Conservation (phyloP, 352 stramenopile genomes). For the Globisporangium cystogenes region DNA sequence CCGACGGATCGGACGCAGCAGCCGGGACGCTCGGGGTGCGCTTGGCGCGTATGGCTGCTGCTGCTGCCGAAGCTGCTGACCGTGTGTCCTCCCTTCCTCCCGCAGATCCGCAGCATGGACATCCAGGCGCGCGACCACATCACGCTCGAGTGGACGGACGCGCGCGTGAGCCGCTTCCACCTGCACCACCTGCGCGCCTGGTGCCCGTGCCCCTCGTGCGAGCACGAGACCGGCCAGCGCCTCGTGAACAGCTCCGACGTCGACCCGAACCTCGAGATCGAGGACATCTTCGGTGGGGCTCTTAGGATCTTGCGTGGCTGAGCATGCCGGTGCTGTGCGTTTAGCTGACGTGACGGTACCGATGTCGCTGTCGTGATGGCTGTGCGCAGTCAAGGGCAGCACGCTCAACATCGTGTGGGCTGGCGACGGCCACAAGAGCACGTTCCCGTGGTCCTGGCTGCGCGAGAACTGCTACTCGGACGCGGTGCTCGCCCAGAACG, state of each 20-base stretch:
- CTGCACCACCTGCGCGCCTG: slow-evolving; percentile 72
- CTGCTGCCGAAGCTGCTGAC: not conserved
- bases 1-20: not conserved
- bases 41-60: not conserved
- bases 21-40: slow-evolving; percentile 7
- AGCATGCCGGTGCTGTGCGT: not conserved
- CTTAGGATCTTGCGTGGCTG: not conserved
- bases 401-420: slow-evolving; percentile 65
- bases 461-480: slow-evolving; percentile 76
- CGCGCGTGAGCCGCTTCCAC: slow-evolving; percentile 61
- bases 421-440: slow-evolving; percentile 58
- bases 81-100: not conserved
- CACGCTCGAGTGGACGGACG: slow-evolving; percentile 74
- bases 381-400: slow-evolving; percentile 52
- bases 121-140: slow-evolving; percentile 71
- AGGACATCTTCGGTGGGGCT: slow-evolving; percentile 61
- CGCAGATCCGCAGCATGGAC: slow-evolving; percentile 59
- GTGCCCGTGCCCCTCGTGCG: slow-evolving; percentile 64
- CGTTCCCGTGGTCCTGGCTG: slow-evolving; percentile 63
- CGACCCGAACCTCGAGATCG: slow-evolving; percentile 47
- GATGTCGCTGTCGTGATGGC: not conserved
- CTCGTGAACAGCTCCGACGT: slow-evolving; percentile 75
- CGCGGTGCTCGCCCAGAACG: slow-evolving; percentile 37
- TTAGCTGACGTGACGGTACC: not conserved
- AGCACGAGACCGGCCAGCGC: slow-evolving; percentile 73